These are phyloP conservation scores for Eimeria necatrix DNA, from an alignment of 169 alveolate genomes.

Conservation along the genomic window DNA sequence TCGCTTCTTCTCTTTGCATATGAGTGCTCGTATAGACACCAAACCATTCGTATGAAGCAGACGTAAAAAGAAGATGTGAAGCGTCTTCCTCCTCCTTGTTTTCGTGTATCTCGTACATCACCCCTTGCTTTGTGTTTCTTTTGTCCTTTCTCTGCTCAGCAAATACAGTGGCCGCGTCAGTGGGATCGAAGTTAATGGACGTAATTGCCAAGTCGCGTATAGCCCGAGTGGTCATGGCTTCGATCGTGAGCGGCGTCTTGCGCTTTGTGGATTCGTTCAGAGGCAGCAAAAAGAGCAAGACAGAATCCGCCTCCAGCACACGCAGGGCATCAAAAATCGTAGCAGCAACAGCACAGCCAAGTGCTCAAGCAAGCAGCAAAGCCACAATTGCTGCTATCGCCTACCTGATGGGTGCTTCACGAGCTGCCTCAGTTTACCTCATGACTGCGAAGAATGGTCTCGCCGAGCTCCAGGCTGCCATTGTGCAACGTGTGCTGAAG, in stretches of 20 bases:
- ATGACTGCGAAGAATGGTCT: not conserved
- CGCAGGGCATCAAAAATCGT: not conserved
- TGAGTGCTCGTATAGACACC: too few species aligned
- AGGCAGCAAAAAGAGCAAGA: not conserved
- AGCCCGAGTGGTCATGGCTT: not conserved
- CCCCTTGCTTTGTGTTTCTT: not conserved
- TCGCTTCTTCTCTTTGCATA: too few species aligned
- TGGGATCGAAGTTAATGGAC: not conserved
- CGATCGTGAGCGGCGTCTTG: not conserved
- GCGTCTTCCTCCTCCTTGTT: too few species aligned
- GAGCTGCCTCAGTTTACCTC: not conserved
- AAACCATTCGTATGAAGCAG: too few species aligned
- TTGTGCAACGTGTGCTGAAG: not conserved
- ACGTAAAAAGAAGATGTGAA: too few species aligned
- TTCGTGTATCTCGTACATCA: not conserved
- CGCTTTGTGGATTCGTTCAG: not conserved
- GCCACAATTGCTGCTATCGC: not conserved
- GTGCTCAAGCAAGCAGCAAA: not conserved
- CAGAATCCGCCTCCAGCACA: not conserved
- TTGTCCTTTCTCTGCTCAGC: not conserved
- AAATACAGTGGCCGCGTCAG: not conserved
- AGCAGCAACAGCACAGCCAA: not conserved
- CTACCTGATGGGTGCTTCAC: not conserved
- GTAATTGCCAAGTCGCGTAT: not conserved
- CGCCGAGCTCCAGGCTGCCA: not conserved